Conservation (phyloP, 129 eudicot genomes). For the Flaveria brownii region DNA sequence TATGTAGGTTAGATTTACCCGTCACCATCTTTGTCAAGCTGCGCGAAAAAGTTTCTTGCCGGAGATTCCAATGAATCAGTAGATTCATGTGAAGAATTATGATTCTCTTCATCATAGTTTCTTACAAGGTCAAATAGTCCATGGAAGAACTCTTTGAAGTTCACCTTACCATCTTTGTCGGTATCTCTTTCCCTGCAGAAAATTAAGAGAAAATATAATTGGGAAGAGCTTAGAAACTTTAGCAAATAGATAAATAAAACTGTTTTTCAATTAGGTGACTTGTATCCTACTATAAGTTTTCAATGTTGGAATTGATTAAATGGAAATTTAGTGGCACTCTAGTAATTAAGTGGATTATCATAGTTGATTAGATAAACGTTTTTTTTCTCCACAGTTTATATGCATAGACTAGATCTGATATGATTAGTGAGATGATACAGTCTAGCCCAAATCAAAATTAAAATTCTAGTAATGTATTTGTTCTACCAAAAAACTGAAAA, state of each 20-base stretch:
- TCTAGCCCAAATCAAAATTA: too few relatives aligned
- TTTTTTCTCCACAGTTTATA: background rate
- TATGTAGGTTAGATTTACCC: conserved; percentile 49
- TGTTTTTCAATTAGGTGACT: background rate
- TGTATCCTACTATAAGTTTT: background rate
- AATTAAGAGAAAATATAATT: conserved; percentile 3
- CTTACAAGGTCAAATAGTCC: conserved; percentile 91
- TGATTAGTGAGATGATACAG: background rate
- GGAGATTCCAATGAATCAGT: conserved; percentile 63
- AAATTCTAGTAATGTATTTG: background rate
- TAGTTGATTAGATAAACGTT: background rate
- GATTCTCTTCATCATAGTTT: conserved; percentile 75
- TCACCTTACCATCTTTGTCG: conserved; percentile 88
- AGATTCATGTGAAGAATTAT: conserved; percentile 56
- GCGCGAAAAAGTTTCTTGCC: conserved; percentile 72
- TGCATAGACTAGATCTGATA: background rate
- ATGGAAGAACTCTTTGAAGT: conserved; percentile 86
- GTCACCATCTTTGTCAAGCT: conserved; percentile 93
- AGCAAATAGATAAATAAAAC: background rate
- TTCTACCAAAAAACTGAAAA: background rate
- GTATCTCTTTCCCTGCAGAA: conserved; percentile 86
- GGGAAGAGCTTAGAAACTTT: background rate
- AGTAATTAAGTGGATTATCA: background rate
- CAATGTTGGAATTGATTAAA: background rate
- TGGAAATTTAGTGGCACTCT: background rate